A percentile compares a stretch with the other conserved stretches of the same genome.
phyloP scores from a whole-genome alignment of 2,329 filamentous ascomycete species.

The Beauveria sp. region DNA sequence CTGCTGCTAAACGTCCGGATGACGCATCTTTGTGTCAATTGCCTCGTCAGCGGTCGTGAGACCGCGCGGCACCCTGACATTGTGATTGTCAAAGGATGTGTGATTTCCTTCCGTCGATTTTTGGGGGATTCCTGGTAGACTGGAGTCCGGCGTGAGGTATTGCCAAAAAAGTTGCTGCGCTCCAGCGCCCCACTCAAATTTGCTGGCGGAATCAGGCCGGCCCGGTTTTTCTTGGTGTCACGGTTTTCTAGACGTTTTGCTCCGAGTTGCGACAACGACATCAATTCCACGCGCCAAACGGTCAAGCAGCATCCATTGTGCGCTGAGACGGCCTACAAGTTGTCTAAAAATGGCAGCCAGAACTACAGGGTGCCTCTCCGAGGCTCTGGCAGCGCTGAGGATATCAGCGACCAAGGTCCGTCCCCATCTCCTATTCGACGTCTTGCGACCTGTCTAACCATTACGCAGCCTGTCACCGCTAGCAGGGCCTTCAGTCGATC shows the following conservation, averaged over 20 bases:
- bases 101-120: neutral
- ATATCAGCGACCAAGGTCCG: slow-evolving; percentile 34
- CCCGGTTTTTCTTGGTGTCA: slow-evolving; percentile 18
- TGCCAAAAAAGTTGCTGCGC: slow-evolving; percentile 22
- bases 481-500: slow-evolving; percentile 41
- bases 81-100: slow-evolving; percentile 23
- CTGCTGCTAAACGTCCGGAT: slow-evolving; percentile 29
- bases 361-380: slow-evolving; percentile 41
- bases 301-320: neutral
- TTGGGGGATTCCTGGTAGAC: slow-evolving; percentile 8
- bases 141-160: slow-evolving; percentile 5
- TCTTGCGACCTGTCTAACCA: slow-evolving; percentile 23
- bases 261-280: slow-evolving; percentile 1
- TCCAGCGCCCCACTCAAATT: slow-evolving; percentile 23
- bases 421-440: slow-evolving; percentile 7
- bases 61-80: slow-evolving; percentile 55
- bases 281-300: neutral
- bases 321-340: neutral
- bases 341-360: slow-evolving; percentile 34
- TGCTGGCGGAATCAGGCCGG: slow-evolving; percentile 22
- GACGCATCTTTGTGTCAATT: slow-evolving; percentile 36
- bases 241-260: slow-evolving; percentile 18
- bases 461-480: slow-evolving; percentile 25
- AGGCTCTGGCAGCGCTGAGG: slow-evolving; percentile 44
- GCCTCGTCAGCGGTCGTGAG: slow-evolving; percentile 47